Base-by-base conservation (phyloP, 2,329 filamentous ascomycete genomes). In the Aspergillus fumigatiaffinis region DNA sequence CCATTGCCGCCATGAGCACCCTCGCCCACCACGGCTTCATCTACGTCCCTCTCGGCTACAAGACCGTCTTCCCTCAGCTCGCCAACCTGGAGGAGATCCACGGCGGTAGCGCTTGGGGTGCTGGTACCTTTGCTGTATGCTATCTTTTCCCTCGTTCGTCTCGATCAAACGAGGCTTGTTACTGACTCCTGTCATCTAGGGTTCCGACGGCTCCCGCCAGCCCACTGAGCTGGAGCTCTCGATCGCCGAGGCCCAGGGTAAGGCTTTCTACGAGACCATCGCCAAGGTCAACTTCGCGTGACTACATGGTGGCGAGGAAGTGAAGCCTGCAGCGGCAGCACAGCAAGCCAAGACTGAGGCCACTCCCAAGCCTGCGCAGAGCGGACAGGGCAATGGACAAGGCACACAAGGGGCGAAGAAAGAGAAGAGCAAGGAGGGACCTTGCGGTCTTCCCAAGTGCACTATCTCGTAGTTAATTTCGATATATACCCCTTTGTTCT, bases 31-130 rank as follows among this genome's bases (percentile, higher is more conserved):
- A 97, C 81, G 94, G 94, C 70, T 89, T 97, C 79, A 88, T 94
- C 82, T 97, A 89, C 76, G 92, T 97, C n/a, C 94, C 94, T 51
- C 83, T 97, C 54, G 94, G 94, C 55, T 97, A 96, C 82, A 88
- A 90, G 78, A 90, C 87, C 68, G 79, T 86, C 51, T 97, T 96
- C 72, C 73, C 72, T 59, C 77, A 86, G 62, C 77, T 96, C 63
- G 73, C 87, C 63, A 87, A 92, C 77, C 75, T 96, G 38, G 72
- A 72, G 29, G 92, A 97, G 81, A 82, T 94, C 62, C 90, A 90
- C 73, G 94, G 94, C 70, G 94, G 94, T 60, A 86, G 84, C 60
- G 83, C 94, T 42, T 99, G 94, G 94, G 94, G 93, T 69, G 92
- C 93, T 35, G 94, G 94, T 72, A 96, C 93, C 63, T 95, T 96